phyloP scores from a whole-genome alignment of 257 asterid species.

The Petunia secreta region DNA sequence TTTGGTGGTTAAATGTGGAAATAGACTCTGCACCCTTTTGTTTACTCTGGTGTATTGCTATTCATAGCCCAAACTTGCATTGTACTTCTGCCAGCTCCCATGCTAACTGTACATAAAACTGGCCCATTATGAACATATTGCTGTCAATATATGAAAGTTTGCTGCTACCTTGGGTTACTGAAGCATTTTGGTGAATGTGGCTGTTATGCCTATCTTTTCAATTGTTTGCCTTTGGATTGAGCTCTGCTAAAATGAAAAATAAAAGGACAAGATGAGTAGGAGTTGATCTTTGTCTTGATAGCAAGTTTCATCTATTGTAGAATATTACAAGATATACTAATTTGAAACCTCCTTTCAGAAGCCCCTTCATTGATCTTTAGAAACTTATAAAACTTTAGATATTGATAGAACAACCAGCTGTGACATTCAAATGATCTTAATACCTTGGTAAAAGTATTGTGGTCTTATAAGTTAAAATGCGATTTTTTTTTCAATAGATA shows the following conservation, averaged over 20 bases:
- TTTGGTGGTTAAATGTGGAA: too few relatives aligned
- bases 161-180: background rate
- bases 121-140: too few relatives aligned
- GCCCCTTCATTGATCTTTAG: background rate
- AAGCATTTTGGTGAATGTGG: background rate
- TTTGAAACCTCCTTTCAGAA: background rate
- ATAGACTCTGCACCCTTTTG: too few relatives aligned
- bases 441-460: background rate
- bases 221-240: background rate
- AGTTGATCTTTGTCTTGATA: background rate
- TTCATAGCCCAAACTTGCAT: too few relatives aligned
- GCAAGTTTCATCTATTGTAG: background rate
- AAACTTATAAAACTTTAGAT: background rate
- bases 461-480: background rate
- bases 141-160: too few relatives aligned
- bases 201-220: background rate
- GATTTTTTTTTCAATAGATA: too few relatives aligned
- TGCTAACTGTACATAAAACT: too few relatives aligned
- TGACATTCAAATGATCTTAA: background rate
- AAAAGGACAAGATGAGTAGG: too few relatives aligned
- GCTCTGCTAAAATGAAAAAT: background rate
- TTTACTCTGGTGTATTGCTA: too few relatives aligned
- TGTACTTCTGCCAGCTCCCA: too few relatives aligned
- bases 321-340: background rate
- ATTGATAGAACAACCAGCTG: background rate